Evolutionary conservation across 495 filamentous ascomycete genomes (phyloP).

Genomic region (Schizothecium vesticola): DNA sequence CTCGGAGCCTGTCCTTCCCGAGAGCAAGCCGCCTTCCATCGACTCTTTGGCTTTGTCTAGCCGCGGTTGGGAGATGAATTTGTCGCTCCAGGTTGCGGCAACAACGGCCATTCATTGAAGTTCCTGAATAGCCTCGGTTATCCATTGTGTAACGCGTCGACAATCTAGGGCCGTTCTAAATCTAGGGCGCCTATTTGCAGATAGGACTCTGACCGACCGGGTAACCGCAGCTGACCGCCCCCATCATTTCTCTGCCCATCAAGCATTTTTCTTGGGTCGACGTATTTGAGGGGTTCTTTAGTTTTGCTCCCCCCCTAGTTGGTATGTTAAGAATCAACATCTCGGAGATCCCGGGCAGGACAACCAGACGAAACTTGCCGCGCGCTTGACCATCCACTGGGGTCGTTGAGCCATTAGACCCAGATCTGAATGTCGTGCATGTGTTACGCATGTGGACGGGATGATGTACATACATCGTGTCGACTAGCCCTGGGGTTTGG

Average conservation of each 20-base stretch:
- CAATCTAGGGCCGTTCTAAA: background rate
- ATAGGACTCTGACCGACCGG: background rate
- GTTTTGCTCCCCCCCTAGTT: background rate
- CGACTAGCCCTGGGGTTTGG: background rate
- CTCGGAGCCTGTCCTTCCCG: background rate
- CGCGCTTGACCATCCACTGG: background rate
- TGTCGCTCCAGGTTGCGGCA: background rate
- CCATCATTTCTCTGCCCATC: background rate
- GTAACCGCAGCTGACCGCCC: background rate
- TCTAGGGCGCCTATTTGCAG: background rate
- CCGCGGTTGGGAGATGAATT: background rate
- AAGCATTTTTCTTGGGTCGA: background rate
- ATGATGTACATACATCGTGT: background rate
- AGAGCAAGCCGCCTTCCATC: no score
- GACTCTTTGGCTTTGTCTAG: background rate
- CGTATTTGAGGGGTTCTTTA: background rate
- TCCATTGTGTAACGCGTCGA: background rate
- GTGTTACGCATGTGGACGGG: background rate
- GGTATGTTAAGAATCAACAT: background rate
- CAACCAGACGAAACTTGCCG: background rate
- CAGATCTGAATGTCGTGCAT: background rate
- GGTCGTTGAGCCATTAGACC: background rate
- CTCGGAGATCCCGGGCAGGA: no score
- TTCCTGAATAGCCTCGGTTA: background rate
- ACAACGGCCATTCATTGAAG: background rate